Conservation (phyloP, 2,329 filamentous ascomycete genomes). For the Sarocladiaceae sp. region DNA sequence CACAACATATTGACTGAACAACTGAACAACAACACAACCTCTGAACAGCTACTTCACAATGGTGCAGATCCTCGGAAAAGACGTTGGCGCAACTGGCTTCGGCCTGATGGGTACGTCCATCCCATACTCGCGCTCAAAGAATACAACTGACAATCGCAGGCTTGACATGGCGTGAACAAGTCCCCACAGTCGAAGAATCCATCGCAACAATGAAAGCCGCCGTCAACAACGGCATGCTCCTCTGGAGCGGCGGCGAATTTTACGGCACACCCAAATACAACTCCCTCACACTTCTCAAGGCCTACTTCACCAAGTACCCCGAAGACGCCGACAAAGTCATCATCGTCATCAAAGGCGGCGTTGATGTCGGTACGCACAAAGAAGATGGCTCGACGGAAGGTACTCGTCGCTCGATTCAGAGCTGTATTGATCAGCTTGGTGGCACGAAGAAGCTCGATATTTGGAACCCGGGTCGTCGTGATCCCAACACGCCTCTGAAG, state of each 20-base stretch:
- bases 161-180: slow-evolving; percentile 35
- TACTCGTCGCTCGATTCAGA: slow-evolving; percentile 54
- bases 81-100: slow-evolving; percentile 47
- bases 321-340: slow-evolving; percentile 59
- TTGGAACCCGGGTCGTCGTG: slow-evolving; percentile 56
- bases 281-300: slow-evolving; percentile 53
- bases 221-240: slow-evolving; percentile 37
- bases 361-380: slow-evolving; percentile 26
- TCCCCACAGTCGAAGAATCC: slow-evolving; percentile 37
- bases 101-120: slow-evolving; percentile 48
- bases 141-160: slow-evolving; percentile 41
- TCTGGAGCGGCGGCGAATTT: slow-evolving; percentile 63
- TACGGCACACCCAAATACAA: slow-evolving; percentile 56
- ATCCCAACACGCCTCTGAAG: slow-evolving; percentile 42
- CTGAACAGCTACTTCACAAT: too few species aligned
- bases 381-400: slow-evolving; percentile 43
- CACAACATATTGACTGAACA: too few species aligned
- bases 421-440: slow-evolving; percentile 45
- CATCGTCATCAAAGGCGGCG: slow-evolving; percentile 58
- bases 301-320: slow-evolving; percentile 61
- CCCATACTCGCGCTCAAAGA: slow-evolving; percentile 12
- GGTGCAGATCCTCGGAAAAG: slow-evolving; percentile 34
- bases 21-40: too few species aligned
- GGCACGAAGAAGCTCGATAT: slow-evolving; percentile 57
- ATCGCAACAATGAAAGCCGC: slow-evolving; percentile 53